Conservation (phyloP, 805 yeast species). For the Cyberlindnera xishuangbannaensis region DNA sequence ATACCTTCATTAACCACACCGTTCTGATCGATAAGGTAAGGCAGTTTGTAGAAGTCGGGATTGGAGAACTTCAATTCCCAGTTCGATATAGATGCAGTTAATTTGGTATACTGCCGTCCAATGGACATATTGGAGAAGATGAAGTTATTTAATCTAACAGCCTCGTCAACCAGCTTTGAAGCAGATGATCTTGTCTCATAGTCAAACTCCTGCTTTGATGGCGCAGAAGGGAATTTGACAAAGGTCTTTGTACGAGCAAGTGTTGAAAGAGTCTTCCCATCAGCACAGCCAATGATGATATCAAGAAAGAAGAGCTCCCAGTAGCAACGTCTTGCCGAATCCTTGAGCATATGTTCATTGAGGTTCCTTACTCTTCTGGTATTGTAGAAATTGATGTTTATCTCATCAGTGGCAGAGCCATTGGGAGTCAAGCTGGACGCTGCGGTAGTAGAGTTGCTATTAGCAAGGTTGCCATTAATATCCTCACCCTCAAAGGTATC, state of each 20-base stretch:
- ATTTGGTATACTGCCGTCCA: constrained; percentile 31
- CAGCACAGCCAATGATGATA: constrained; percentile 48
- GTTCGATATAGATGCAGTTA: constrained; percentile 43
- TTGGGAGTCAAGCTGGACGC: constrained; percentile 10
- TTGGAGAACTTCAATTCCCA: constrained; percentile 44
- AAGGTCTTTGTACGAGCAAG: constrained; percentile 32
- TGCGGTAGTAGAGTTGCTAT: constrained; percentile 8
- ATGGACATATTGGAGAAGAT: constrained; percentile 36
- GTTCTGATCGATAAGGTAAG: constrained; percentile 35
- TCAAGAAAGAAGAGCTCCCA: constrained; percentile 51
- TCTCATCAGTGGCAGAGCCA: constrained; percentile 14
- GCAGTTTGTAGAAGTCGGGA: constrained; percentile 37
- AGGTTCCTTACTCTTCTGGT: constrained; percentile 20
- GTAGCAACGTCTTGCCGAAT: constrained; percentile 37
- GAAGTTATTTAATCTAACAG: constrained; percentile 42
- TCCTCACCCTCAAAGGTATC: constrained; percentile 20
- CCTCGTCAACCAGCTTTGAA: constrained; percentile 43
- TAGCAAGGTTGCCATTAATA: constrained; percentile 19
- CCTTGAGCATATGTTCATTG: constrained; percentile 16
- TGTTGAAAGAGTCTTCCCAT: constrained; percentile 38
- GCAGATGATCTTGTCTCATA: constrained; percentile 41
- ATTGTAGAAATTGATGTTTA: constrained; percentile 22
- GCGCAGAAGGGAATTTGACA: constrained; percentile 35
- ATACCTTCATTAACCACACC: constrained; percentile 50
- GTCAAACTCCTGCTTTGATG: constrained; percentile 35